Percentiles rank a stretch among this genome's conserved stretches.
phyloP scores from a whole-genome alignment of 345 rosid genomes.

The Adansonia digitata region DNA sequence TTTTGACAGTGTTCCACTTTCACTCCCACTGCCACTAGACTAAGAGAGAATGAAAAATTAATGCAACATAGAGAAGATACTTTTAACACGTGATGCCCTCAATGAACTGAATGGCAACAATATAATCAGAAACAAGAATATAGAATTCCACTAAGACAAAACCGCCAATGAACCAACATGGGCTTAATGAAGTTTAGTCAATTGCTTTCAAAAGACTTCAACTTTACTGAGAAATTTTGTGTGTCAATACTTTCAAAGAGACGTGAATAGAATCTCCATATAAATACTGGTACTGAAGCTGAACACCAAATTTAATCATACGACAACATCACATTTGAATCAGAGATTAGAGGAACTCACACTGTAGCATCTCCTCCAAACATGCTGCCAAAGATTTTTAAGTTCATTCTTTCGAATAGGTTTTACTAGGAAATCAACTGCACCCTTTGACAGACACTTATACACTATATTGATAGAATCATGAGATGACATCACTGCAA shows the following conservation, averaged over 20 bases:
- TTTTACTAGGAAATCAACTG: constrained; percentile 79
- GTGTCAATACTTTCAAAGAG: background rate
- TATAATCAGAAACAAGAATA: constrained; percentile 2
- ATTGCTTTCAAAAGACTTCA: background rate
- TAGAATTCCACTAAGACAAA: background rate
- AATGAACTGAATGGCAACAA: constrained; percentile 8
- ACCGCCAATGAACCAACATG: background rate
- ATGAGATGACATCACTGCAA: constrained; percentile 81
- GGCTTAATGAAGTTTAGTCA: background rate
- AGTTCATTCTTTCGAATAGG: constrained; percentile 85
- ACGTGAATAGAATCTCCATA: background rate
- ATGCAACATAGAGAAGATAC: background rate
- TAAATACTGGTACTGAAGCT: background rate
- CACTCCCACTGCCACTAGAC: constrained; percentile 77
- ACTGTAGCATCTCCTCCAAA: constrained; percentile 82
- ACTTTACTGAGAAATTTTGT: background rate
- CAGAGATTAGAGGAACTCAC: constrained; percentile 38
- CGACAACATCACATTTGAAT: constrained; percentile 11
- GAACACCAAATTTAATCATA: background rate
- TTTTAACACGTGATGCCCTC: background rate
- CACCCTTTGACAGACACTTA: constrained; percentile 78
- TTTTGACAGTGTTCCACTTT: constrained; percentile 55
- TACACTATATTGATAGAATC: constrained; percentile 80
- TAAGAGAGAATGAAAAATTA: constrained; percentile 30
- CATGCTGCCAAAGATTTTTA: constrained; percentile 81